Percentiles rank a stretch among this genome's conserved stretches.
These are phyloP conservation scores for Cucurbita ficifolia DNA, from an alignment of 306 rosid genomes.

Conservation along the genomic window DNA sequence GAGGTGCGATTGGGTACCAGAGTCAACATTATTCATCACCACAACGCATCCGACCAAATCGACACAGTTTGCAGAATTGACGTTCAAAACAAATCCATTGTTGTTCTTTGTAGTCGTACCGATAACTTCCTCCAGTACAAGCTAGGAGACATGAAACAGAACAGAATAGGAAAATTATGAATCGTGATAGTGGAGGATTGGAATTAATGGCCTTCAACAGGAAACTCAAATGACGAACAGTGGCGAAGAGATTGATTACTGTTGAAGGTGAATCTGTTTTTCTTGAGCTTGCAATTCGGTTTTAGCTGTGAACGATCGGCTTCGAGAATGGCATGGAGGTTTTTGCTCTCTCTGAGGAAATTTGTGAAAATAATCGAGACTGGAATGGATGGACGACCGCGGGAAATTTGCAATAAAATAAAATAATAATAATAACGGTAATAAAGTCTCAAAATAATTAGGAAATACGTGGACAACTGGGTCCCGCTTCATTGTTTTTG, in stretches of 20 bases:
- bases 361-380: not conserved
- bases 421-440: not conserved
- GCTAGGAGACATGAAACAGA: slow-evolving; percentile 16
- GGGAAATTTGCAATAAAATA: not conserved
- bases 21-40: slow-evolving; percentile 39
- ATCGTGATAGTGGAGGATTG: not conserved
- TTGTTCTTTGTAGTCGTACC: slow-evolving; percentile 44
- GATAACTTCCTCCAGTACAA: slow-evolving; percentile 53
- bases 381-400: not conserved
- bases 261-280: slow-evolving; percentile 22
- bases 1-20: slow-evolving; percentile 44
- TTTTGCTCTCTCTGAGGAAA: not conserved
- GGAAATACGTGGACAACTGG: not conserved
- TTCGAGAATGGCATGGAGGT: not conserved
- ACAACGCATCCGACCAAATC: slow-evolving; percentile 58
- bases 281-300: slow-evolving; percentile 32
- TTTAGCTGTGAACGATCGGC: not conserved
- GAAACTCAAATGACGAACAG: not conserved
- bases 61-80: slow-evolving; percentile 28
- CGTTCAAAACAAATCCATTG: slow-evolving; percentile 48
- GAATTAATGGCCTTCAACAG: not conserved
- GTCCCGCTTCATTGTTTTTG: not conserved
- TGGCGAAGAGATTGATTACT: slow-evolving; percentile 17
- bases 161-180: not conserved
- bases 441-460: not conserved